Conservation (phyloP, 2,329 filamentous ascomycete genomes). For the Paecilomyces sp. region DNA sequence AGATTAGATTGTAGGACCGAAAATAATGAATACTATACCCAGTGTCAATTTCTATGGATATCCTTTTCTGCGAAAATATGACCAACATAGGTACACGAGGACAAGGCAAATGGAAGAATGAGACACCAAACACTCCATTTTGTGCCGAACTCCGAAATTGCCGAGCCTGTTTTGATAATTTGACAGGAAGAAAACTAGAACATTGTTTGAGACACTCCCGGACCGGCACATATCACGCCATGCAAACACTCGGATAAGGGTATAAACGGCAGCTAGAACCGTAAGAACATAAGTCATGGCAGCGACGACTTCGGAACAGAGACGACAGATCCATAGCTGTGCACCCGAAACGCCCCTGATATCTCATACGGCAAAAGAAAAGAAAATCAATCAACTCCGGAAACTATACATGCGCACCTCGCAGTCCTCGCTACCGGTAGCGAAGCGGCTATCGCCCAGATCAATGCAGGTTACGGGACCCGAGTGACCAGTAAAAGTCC, state of each 20-base stretch:
- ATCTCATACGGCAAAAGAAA: background rate
- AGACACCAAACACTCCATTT: too few relatives aligned
- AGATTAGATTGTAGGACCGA: too few relatives aligned
- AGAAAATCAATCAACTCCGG: slow-evolving; percentile 19
- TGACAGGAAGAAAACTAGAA: too few relatives aligned
- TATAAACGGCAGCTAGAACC: background rate
- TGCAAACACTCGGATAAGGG: background rate
- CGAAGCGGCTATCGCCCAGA: slow-evolving; percentile 80
- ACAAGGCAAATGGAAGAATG: too few relatives aligned
- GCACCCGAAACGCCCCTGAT: background rate
- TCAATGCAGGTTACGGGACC: slow-evolving; percentile 91
- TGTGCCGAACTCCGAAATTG: too few relatives aligned
- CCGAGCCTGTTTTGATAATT: too few relatives aligned
- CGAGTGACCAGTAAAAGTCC: slow-evolving; percentile 83
- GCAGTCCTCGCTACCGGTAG: slow-evolving; percentile 87
- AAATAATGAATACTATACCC: too few relatives aligned
- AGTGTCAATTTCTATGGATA: too few relatives aligned
- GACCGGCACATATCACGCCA: background rate
- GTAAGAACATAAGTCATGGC: background rate
- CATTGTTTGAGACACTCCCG: background rate
- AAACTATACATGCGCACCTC: slow-evolving; percentile 83
- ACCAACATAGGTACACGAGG: too few relatives aligned
- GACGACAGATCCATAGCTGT: background rate
- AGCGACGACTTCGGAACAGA: background rate
- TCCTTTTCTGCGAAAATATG: too few relatives aligned